These are phyloP conservation scores for Venturia oleaginea DNA, from an alignment of 2,329 filamentous ascomycete species.

Conservation along the genomic window DNA sequence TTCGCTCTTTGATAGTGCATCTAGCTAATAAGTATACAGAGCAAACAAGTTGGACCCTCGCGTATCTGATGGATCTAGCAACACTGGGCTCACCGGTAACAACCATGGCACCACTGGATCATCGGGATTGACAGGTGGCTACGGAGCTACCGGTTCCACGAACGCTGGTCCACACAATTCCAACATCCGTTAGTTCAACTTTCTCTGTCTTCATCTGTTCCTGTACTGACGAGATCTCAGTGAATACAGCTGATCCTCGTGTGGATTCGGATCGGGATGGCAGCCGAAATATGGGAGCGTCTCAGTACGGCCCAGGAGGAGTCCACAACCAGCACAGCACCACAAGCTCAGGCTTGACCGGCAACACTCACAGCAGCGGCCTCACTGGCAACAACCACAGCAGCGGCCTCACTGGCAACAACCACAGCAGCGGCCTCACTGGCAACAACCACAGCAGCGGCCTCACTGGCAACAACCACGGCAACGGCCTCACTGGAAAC, in stretches of 20 bases:
- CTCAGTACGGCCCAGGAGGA: slow-evolving; percentile 7
- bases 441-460: slow-evolving; percentile 12
- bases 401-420: slow-evolving; percentile 23
- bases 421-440: slow-evolving; percentile 16
- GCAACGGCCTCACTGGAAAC: slow-evolving; percentile 18
- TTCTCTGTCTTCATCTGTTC: too few relatives aligned
- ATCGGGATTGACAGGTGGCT: neutral
- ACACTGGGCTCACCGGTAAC: neutral
- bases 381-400: slow-evolving; percentile 20
- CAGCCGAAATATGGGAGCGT: slow-evolving; percentile 2
- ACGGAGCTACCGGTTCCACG: slow-evolving; percentile 7
- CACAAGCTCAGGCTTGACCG: slow-evolving; percentile 17
- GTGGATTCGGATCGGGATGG: slow-evolving; percentile 16
- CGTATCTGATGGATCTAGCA: slow-evolving; percentile 17
- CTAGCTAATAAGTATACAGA: too few relatives aligned
- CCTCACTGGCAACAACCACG: slow-evolving; percentile 2
- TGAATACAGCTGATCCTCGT: slow-evolving; percentile 15
- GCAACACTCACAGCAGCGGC: slow-evolving; percentile 15
- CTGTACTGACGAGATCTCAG: neutral
- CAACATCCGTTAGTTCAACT: neutral
- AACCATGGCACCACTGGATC: slow-evolving; percentile 6
- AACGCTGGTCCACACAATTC: slow-evolving; percentile 5
- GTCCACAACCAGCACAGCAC: slow-evolving; percentile 10
- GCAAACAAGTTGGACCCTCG: slow-evolving; percentile 22
- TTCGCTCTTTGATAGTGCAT: too few relatives aligned